Percentiles rank a stretch among this genome's conserved stretches.
Conservation (phyloP, 2,329 filamentous ascomycete genomes). For the Paraphaeosphaeria sporulosa region DNA sequence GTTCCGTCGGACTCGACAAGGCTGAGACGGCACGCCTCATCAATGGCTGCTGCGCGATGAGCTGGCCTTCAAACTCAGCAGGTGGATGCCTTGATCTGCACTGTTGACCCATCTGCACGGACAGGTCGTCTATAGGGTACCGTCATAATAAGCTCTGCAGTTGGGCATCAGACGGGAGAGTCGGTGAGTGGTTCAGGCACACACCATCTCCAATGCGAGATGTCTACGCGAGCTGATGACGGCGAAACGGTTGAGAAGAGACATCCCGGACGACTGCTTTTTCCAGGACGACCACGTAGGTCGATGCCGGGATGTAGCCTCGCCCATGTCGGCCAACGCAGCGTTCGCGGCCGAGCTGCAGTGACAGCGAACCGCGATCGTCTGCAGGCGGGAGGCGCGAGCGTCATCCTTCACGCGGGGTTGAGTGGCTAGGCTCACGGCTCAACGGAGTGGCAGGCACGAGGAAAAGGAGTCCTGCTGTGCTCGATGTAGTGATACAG, state of each 20-base stretch:
- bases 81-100: constrained; percentile 35
- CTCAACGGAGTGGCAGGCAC: neutral
- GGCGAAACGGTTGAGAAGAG: constrained; percentile 13
- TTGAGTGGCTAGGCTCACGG: neutral
- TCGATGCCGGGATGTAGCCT: constrained; percentile 16
- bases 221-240: constrained; percentile 27
- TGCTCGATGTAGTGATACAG: constrained; percentile 6
- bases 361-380: constrained; percentile 29
- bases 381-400: constrained; percentile 19
- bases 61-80: constrained; percentile 38
- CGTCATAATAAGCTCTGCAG: constrained; percentile 24
- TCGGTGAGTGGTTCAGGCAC: constrained; percentile 29
- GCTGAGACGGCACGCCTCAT: constrained; percentile 34
- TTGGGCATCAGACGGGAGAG: constrained; percentile 24
- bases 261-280: neutral
- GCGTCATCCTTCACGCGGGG: neutral
- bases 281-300: constrained; percentile 22
- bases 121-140: constrained; percentile 48
- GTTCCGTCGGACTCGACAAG: constrained; percentile 27
- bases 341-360: constrained; percentile 27
- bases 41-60: constrained; percentile 46
- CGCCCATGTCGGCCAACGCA: constrained; percentile 29
- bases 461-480: neutral
- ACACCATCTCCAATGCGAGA: constrained; percentile 2
- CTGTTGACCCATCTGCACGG: constrained; percentile 39